phyloP scores from a whole-genome alignment of 192 early-diverging fungal genomes.

The Entomortierella beljakovae region DNA sequence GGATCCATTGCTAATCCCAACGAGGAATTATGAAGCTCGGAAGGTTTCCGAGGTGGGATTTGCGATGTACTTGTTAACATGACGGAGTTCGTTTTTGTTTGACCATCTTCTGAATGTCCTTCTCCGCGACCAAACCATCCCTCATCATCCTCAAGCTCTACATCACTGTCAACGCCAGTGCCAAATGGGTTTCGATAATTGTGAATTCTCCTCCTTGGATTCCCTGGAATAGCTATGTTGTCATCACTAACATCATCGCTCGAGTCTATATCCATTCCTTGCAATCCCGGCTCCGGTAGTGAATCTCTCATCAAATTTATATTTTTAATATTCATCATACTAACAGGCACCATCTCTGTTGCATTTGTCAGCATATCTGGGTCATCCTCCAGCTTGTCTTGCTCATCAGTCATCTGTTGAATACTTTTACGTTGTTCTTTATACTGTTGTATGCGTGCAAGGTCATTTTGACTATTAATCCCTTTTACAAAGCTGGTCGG shows the following conservation, averaged over 20 bases:
- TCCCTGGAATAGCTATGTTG: slow-evolving; percentile 10
- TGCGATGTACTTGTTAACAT: slow-evolving; percentile 20
- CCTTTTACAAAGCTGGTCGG: slow-evolving; percentile 25
- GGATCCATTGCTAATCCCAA: slow-evolving; percentile 46
- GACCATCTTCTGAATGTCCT: slow-evolving; percentile 22
- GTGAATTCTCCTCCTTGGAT: slow-evolving; percentile 35
- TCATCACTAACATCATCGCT: slow-evolving; percentile 14
- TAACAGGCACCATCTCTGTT: slow-evolving; percentile 49
- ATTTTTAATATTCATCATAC: slow-evolving; percentile 39
- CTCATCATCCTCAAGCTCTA: slow-evolving; percentile 43
- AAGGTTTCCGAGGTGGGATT: neutral
- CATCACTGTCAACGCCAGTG: neutral
- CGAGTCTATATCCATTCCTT: neutral
- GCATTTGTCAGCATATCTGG: slow-evolving; percentile 39
- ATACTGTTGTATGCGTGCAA: slow-evolving; percentile 2
- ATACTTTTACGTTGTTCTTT: slow-evolving; percentile 34
- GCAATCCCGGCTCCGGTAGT: neutral
- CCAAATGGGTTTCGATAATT: slow-evolving; percentile 39
- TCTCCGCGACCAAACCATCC: slow-evolving; percentile 38
- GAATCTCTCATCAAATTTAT: slow-evolving; percentile 15
- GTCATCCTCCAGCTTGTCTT: slow-evolving; percentile 38
- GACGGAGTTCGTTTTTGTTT: slow-evolving; percentile 45
- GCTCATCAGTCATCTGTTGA: slow-evolving; percentile 50
- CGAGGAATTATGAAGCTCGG: slow-evolving; percentile 12
- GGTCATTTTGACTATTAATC: slow-evolving; percentile 16